phyloP scores from a whole-genome alignment of 2,329 filamentous ascomycete species.

The Ophiosphaerella korrae region DNA sequence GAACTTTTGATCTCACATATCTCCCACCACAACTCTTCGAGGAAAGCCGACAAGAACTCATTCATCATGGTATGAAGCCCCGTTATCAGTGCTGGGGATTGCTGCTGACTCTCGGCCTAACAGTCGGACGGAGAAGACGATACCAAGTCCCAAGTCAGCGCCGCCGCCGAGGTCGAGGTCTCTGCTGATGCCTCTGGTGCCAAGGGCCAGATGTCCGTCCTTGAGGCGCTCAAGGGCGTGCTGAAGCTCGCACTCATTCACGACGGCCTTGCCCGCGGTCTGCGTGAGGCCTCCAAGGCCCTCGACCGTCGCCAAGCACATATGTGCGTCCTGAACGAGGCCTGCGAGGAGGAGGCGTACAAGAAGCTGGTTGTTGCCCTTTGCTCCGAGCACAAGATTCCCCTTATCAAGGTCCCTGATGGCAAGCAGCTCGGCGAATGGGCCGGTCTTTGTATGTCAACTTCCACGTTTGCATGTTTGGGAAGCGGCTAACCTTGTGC shows the following conservation, averaged over 20 bases:
- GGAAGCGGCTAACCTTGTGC: conserved; percentile 11
- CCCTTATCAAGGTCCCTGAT: conserved; percentile 99
- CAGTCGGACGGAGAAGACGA: conserved; percentile 99
- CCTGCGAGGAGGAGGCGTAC: conserved; percentile 99
- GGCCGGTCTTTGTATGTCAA: conserved; percentile 94
- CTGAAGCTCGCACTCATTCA: conserved; percentile 99
- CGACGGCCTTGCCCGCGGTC: conserved; percentile 97
- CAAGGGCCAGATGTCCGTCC: conserved; percentile 94
- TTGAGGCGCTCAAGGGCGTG: conserved; percentile 98
- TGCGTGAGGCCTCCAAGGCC: conserved; percentile 97
- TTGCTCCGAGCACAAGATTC: conserved; percentile 99
- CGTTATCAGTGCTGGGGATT: conserved; percentile 4
- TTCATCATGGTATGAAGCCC: conserved; percentile 48
- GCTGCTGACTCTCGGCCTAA: conserved; percentile 22
- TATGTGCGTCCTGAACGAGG: conserved; percentile 99
- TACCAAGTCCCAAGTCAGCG: conserved; percentile 76
- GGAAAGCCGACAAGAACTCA: conserved; percentile 50
- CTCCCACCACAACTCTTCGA: conserved; percentile 47
- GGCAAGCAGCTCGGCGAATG: conserved; percentile 99
- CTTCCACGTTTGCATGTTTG: conserved; percentile 1
- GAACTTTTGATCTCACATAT: conserved; percentile 21
- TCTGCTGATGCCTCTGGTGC: conserved; percentile 79
- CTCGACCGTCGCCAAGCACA: conserved; percentile 98
- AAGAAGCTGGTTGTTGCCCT: conserved; percentile 99
- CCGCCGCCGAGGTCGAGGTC: conserved; percentile 94